phyloP scores from a whole-genome alignment of 306 rosid species.

The Malus orientalis region DNA sequence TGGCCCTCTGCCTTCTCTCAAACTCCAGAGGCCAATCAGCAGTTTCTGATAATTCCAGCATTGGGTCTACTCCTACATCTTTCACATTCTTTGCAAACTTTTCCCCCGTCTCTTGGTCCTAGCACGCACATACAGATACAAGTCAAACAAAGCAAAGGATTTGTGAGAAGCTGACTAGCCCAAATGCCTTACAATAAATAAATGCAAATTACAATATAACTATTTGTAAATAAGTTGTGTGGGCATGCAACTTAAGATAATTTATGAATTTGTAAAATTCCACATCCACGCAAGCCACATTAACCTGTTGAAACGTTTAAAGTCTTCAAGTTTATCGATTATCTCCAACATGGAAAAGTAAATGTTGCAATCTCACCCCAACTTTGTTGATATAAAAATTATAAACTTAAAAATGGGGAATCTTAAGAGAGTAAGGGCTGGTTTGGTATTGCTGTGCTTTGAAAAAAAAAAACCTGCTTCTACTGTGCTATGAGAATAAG shows the following conservation, averaged over 20 bases:
- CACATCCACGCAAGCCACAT: neutral
- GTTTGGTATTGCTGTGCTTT: no score
- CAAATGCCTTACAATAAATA: neutral
- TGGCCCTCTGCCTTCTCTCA: conserved; percentile 60
- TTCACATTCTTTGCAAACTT: conserved; percentile 35
- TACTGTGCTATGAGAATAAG: no score
- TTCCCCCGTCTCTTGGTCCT: conserved; percentile 42
- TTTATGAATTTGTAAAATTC: neutral
- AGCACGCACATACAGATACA: conserved; percentile 14
- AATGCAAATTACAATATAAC: neutral
- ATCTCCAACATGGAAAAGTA: neutral
- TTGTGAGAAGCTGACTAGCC: neutral
- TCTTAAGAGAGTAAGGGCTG: neutral
- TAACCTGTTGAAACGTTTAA: neutral
- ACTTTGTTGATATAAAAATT: neutral
- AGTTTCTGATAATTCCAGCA: conserved; percentile 46
- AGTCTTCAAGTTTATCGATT: neutral
- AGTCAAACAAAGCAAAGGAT: neutral
- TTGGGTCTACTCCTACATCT: conserved; percentile 57
- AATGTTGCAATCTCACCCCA: neutral
- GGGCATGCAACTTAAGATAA: neutral
- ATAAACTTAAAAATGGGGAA: neutral
- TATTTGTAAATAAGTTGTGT: neutral
- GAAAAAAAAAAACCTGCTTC: no score
- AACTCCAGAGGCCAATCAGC: conserved; percentile 80